A percentile compares a stretch with the other conserved stretches of the same genome.
phyloP scores from a whole-genome alignment of 1,284 basidiomycete species.

The Rugosomyces carneus region DNA sequence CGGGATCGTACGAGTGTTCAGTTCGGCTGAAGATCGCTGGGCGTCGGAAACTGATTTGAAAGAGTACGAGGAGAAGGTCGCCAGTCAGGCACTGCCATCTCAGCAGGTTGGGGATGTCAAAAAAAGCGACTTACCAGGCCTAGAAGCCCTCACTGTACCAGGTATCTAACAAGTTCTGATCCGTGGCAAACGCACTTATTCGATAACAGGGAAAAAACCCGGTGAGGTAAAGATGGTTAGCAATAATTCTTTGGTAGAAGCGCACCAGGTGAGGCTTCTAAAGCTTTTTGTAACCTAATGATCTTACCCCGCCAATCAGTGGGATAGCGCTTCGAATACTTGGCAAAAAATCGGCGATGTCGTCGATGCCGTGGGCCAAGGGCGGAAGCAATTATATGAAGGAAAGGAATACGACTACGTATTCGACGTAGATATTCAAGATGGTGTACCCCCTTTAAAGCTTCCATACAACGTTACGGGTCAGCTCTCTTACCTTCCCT shows the following conservation, averaged over 20 bases:
- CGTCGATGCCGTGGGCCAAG: slow-evolving; percentile 87
- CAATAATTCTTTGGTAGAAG: slow-evolving; percentile 75
- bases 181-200: slow-evolving; percentile 13
- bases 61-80: slow-evolving; percentile 68
- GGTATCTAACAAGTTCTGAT: slow-evolving; percentile 39
- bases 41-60: slow-evolving; percentile 64
- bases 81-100: slow-evolving; percentile 61
- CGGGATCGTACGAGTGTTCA: slow-evolving; percentile 84
- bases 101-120: slow-evolving; percentile 92
- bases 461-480: slow-evolving; percentile 90
- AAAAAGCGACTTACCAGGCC: slow-evolving; percentile 80
- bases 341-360: slow-evolving; percentile 98
- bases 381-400: slow-evolving; percentile 81
- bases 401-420: slow-evolving; percentile 98
- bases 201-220: slow-evolving; percentile 69
- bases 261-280: slow-evolving; percentile 63
- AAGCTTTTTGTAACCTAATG: background rate
- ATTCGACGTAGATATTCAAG: slow-evolving; percentile 95
- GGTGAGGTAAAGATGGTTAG: slow-evolving; percentile 92
- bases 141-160: slow-evolving; percentile 70
- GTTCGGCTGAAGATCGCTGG: slow-evolving; percentile 66
- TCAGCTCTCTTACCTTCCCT: slow-evolving; percentile 28
- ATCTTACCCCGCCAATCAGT: slow-evolving; percentile 32
- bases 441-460: slow-evolving; percentile 90
- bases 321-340: slow-evolving; percentile 61